Conservation (phyloP, 495 filamentous ascomycete genomes). For the Aspergillus olivimuriae region DNA sequence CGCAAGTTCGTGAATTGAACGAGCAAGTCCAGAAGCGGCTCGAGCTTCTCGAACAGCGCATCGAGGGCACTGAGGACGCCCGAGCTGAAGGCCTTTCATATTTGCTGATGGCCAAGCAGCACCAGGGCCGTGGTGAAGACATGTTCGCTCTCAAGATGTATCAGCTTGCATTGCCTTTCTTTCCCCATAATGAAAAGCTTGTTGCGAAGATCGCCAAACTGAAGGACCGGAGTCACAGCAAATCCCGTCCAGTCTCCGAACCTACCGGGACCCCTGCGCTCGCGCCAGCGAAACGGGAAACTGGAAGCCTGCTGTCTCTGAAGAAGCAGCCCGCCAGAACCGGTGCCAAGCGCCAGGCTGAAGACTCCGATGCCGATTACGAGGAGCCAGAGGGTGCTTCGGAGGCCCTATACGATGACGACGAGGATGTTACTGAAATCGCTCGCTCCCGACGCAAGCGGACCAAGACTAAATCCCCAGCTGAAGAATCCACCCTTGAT, state of each 20-base stretch:
- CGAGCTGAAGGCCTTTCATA: slow-evolving; percentile 76
- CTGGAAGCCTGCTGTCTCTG: slow-evolving; percentile 38
- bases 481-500: slow-evolving; percentile 13
- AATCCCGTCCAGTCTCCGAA: slow-evolving; percentile 10
- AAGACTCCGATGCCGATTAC: slow-evolving; percentile 30
- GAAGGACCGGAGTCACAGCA: slow-evolving; percentile 50
- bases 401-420: too few species aligned
- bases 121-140: slow-evolving; percentile 76
- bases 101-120: slow-evolving; percentile 85
- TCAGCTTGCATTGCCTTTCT: slow-evolving; percentile 73
- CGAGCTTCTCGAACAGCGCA: slow-evolving; percentile 75
- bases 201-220: slow-evolving; percentile 67
- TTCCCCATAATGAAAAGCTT: slow-evolving; percentile 81
- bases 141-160: slow-evolving; percentile 78
- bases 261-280: slow-evolving; percentile 12
- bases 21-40: slow-evolving; percentile 75
- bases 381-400: slow-evolving; percentile 18
- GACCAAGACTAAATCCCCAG: slow-evolving; percentile 24
- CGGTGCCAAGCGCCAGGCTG: slow-evolving; percentile 27
- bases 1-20: slow-evolving; percentile 53
- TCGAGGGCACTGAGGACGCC: slow-evolving; percentile 68
- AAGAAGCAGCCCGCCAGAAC: slow-evolving; percentile 26
- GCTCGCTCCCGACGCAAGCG: slow-evolving; percentile 36
- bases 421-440: slow-evolving; percentile 30
- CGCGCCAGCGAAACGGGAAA: slow-evolving; percentile 19